Percentiles rank a stretch among this genome's conserved stretches.
Conservation (phyloP, 768 basidiomycete genomes). For the Coprinopsis strossmayeri region DNA sequence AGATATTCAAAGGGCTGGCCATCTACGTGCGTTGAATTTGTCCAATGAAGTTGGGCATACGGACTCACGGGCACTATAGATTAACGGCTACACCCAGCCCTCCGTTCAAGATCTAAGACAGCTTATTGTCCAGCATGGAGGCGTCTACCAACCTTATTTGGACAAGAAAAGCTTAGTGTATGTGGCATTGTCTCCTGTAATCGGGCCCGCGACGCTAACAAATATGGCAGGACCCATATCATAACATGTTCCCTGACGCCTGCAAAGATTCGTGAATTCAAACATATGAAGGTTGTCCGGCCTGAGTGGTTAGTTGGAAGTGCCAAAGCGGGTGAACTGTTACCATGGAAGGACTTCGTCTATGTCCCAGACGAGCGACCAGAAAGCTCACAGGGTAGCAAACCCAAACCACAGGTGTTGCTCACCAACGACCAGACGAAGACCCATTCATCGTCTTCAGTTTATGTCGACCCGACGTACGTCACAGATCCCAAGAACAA, state of each 20-base stretch:
- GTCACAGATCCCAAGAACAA: conserved; percentile 35
- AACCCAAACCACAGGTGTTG: conserved; percentile 24
- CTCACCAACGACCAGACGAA: neutral
- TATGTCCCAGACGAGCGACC: conserved; percentile 44
- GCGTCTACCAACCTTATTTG: conserved; percentile 77
- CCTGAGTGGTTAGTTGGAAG: conserved; percentile 90
- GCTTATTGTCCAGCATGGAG: conserved; percentile 79
- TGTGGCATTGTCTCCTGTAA: conserved; percentile 19
- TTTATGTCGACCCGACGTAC: conserved; percentile 20
- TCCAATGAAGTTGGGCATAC: neutral
- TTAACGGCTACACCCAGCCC: conserved; percentile 86
- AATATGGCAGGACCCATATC: conserved; percentile 68
- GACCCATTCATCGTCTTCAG: neutral
- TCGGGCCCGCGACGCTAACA: neutral
- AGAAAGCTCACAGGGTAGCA: conserved; percentile 44
- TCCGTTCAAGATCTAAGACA: conserved; percentile 80
- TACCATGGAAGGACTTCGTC: conserved; percentile 77
- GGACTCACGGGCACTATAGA: conserved; percentile 36
- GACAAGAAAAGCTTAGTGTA: conserved; percentile 72
- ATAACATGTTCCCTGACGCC: conserved; percentile 88
- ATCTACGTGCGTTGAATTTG: conserved; percentile 62
- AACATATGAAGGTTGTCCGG: conserved; percentile 82
- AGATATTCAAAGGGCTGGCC: conserved; percentile 66
- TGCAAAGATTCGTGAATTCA: conserved; percentile 83
- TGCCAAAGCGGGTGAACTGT: conserved; percentile 52